Evolutionary conservation across 352 stramenopile species (phyloP).

Genomic region (Phytophthora tentaculata): DNA sequence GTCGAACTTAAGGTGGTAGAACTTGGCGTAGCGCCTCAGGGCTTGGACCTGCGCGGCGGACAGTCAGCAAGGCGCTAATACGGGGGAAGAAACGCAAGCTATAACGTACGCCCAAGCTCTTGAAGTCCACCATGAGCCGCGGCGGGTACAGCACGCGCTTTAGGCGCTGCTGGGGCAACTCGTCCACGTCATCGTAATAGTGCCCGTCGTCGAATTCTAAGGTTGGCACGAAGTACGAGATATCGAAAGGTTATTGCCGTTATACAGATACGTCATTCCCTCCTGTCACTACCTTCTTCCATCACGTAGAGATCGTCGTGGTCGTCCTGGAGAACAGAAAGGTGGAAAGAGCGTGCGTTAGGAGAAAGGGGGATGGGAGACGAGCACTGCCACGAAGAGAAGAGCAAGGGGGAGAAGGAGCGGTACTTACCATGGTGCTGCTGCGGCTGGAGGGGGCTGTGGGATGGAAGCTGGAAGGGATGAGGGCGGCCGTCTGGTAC

Average conservation of each 20-base stretch:
- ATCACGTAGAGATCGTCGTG: conserved; percentile 52
- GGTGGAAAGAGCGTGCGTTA: conserved; percentile 9
- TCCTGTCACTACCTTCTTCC: conserved; percentile 44
- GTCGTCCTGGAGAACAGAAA: conserved; percentile 40
- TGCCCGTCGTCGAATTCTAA: conserved; percentile 42
- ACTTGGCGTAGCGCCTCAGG: conserved; percentile 80
- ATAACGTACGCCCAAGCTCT: conserved; percentile 66
- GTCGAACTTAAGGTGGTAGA: conserved; percentile 77
- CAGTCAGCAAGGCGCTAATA: conserved; percentile 1
- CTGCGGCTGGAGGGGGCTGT: neutral
- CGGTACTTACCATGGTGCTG: conserved; percentile 29
- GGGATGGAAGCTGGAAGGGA: no score
- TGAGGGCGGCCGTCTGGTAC: conserved; percentile 7
- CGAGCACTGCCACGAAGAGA: neutral
- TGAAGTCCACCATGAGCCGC: conserved; percentile 88
- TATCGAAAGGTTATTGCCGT: conserved; percentile 1
- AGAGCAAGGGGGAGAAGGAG: neutral
- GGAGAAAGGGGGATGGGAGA: neutral
- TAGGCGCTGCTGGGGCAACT: conserved; percentile 41
- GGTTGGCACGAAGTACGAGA: neutral
- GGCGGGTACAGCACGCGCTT: conserved; percentile 72
- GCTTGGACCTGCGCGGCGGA: conserved; percentile 60
- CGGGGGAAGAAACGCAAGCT: neutral
- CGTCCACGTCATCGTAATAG: conserved; percentile 40
- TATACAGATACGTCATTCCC: neutral